Evolutionary conservation across 2,329 filamentous ascomycete species (phyloP).

Genomic region (Chlorencoelia australis): DNA sequence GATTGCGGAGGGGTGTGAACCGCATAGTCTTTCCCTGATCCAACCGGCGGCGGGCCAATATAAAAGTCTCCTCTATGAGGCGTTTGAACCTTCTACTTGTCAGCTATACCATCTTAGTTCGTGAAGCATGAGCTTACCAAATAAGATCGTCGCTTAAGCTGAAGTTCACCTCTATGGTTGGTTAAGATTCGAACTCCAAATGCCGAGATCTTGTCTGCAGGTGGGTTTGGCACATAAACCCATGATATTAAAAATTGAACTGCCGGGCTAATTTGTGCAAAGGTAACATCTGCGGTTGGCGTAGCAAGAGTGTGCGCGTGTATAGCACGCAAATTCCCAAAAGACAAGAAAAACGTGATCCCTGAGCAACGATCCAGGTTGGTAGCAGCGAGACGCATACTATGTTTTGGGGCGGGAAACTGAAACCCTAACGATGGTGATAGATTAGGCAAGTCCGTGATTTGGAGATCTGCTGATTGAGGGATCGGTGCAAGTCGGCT

Average conservation of each 20-base stretch:
- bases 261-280: constrained; percentile 5
- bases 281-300: constrained; percentile 3
- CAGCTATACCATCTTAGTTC: background rate
- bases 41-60: constrained; percentile 8
- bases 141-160: constrained; percentile 4
- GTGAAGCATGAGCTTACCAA: constrained; percentile 4
- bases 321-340: constrained; percentile 5
- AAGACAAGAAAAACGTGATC: constrained; percentile 6
- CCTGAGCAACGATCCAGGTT: constrained; percentile 6
- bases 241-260: constrained; percentile 5
- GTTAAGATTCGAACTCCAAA: constrained; percentile 5
- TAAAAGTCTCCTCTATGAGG: constrained; percentile 9
- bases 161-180: constrained; percentile 3
- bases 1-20: constrained; percentile 10
- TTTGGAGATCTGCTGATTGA: constrained; percentile 7
- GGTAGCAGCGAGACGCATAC: constrained; percentile 6
- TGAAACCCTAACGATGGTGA: constrained; percentile 4
- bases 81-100: constrained; percentile 7
- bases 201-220: constrained; percentile 6
- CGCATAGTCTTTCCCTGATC: constrained; percentile 7
- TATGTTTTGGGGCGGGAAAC: constrained; percentile 5
- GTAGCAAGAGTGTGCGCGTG: constrained; percentile 3
- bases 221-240: constrained; percentile 6
- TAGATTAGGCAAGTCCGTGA: constrained; percentile 6
- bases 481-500: constrained; percentile 4